Evolutionary conservation across 805 yeast genomes (phyloP), one percentile per base, ranked within the genome.

Genomic region (Saturnispora saitoi): DNA sequence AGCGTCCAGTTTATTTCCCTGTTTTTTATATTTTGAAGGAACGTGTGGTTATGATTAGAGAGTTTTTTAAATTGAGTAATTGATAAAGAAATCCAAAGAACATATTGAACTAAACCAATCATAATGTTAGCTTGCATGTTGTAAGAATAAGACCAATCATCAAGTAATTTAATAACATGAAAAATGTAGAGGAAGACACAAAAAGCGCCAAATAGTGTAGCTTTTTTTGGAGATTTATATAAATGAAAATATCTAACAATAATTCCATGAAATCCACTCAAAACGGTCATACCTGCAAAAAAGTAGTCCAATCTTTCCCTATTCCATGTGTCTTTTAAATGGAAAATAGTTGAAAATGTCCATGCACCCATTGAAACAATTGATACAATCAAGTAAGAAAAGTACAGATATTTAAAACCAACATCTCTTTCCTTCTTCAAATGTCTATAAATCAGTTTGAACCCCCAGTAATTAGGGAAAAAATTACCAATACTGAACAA

Each of bases 301-400:
- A 84, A 91, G 66, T 91, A 91, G 66, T 91, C 99, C 32, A 89
- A 63, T 49, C 84, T 77, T 62, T 91, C 99, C 2, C 99, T 86
- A 24, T 82, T 49, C 47, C 78, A 62, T 22, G 83, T 73, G 63
- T 91, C 99, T 53, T 97, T 75, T n/a, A 81, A 70, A 65, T 91
- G 99, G 70, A 91, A 91, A 7, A 91, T 72, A 0, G 95, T 71
- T 28, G 95, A 84, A 68, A 83, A 86, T 3, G 78, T 52, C 99
- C 99, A 93, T 1, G 98, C 96, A 56, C 77, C 69, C 79, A 83
- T 80, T 1, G 96, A 82, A 4, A 84, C 77, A 3, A 75, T 45
- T 1, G 86, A 70, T 43, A 86, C 72, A 3, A 73, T 51, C n/a
- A 73, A 45, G 57, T 75, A 73, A 54, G 72, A 64, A 52, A 55